These are phyloP conservation scores for Neophaeococcomyces aloes DNA, from an alignment of 2,329 filamentous ascomycete genomes.

Conservation along the genomic window DNA sequence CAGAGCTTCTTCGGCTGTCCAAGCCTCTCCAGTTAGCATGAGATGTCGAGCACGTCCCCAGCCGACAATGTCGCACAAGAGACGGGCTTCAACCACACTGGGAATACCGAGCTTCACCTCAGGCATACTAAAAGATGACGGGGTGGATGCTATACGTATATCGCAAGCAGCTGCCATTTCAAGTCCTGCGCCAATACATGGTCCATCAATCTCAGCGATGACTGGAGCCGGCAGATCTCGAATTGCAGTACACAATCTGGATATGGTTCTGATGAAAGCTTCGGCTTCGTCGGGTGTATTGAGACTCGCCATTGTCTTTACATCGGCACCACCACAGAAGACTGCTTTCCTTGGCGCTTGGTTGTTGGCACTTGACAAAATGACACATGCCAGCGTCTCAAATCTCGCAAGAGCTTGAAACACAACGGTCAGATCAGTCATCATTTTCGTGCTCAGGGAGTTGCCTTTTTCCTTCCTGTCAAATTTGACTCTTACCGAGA, in stretches of 20 bases:
- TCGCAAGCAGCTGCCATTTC: constrained; percentile 20
- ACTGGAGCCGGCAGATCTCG: constrained; percentile 3
- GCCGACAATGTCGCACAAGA: constrained; percentile 19
- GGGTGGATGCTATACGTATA: constrained; percentile 13
- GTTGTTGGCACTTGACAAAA: background rate
- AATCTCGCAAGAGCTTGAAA: background rate
- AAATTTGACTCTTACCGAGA: background rate
- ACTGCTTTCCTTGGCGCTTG: background rate
- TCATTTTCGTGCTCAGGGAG: background rate
- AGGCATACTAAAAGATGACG: constrained; percentile 16
- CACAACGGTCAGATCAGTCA: background rate
- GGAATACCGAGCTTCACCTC: constrained; percentile 18
- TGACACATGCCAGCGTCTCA: background rate
- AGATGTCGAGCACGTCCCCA: constrained; percentile 18
- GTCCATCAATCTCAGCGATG: constrained; percentile 12
- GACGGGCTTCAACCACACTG: constrained; percentile 16
- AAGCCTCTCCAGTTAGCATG: constrained; percentile 11
- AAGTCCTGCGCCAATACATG: constrained; percentile 14
- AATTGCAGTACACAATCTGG: constrained; percentile 18
- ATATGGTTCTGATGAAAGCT: constrained; percentile 28
- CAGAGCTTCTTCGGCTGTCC: constrained; percentile 6
- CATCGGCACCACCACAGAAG: constrained; percentile 85
- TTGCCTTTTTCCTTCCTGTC: background rate
- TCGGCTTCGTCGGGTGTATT: constrained; percentile 23
- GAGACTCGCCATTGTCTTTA: constrained; percentile 55